Evolutionary conservation across 768 basidiomycete species (phyloP).

Genomic region (Stropharia rugosoannulata): DNA sequence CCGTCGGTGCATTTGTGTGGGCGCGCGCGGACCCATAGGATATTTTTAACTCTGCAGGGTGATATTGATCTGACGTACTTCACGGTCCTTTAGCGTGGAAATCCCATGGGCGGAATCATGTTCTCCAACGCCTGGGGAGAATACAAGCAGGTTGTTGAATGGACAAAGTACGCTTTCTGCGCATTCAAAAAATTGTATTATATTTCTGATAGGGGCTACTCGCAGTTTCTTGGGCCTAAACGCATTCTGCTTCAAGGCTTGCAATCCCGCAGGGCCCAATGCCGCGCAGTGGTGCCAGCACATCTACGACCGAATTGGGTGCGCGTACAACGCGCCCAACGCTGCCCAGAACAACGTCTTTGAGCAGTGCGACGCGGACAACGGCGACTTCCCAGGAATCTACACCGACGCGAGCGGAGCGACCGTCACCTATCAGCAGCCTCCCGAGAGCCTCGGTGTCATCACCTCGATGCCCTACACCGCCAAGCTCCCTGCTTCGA

Average conservation of each 20-base stretch:
- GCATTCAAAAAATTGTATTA: neutral
- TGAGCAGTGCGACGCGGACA: conserved; percentile 61
- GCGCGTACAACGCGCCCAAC: conserved; percentile 69
- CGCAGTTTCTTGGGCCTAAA: conserved; percentile 61
- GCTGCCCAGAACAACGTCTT: conserved; percentile 56
- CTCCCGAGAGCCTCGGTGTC: conserved; percentile 39
- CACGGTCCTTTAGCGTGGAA: conserved; percentile 52
- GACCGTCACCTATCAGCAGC: conserved; percentile 43
- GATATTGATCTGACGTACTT: neutral
- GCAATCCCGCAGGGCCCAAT: conserved; percentile 52
- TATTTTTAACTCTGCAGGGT: neutral
- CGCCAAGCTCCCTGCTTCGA: conserved; percentile 37
- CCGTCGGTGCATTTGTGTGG: neutral
- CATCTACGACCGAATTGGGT: conserved; percentile 72
- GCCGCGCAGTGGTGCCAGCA: conserved; percentile 46
- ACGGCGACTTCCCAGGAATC: conserved; percentile 55
- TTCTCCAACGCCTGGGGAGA: conserved; percentile 54
- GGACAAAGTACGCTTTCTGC: conserved; percentile 54
- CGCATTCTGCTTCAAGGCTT: conserved; percentile 65
- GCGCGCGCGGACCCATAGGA: neutral
- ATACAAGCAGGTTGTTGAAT: conserved; percentile 57
- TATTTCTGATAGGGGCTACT: neutral
- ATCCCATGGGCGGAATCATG: conserved; percentile 69
- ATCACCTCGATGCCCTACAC: conserved; percentile 43
- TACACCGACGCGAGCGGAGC: conserved; percentile 25